Evolutionary conservation across 768 basidiomycete genomes (phyloP).

Genomic region (Trametes sanguinea): DNA sequence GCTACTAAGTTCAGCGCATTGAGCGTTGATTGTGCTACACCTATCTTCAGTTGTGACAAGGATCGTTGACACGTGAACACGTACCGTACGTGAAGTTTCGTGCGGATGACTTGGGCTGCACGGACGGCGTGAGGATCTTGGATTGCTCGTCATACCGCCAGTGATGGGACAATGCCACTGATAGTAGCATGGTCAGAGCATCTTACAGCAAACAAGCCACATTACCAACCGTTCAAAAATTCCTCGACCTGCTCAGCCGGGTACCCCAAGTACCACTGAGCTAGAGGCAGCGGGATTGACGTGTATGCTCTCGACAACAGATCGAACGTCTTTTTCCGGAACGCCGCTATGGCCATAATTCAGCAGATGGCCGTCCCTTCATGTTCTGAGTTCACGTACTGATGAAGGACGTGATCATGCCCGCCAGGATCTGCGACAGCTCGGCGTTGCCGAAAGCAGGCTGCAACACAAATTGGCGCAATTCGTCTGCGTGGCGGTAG

Average conservation of each 20-base stretch:
- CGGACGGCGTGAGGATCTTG: conserved; percentile 47
- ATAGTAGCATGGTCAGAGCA: not conserved
- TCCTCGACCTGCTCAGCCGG: conserved; percentile 33
- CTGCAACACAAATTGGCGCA: conserved; percentile 45
- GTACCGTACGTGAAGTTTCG: conserved; percentile 6
- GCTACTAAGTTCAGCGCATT: conserved; percentile 52
- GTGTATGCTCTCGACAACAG: conserved; percentile 67
- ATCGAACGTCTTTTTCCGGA: conserved; percentile 56
- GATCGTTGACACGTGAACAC: not conserved
- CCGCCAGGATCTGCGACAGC: conserved; percentile 46
- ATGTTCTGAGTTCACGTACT: conserved; percentile 40
- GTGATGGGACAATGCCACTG: conserved; percentile 44
- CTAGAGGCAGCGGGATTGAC: conserved; percentile 55
- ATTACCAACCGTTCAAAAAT: conserved; percentile 35
- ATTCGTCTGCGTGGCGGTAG: conserved; percentile 47
- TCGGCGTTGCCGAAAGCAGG: conserved; percentile 48
- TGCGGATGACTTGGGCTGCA: not conserved
- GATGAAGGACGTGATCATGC: conserved; percentile 51
- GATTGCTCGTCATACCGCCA: conserved; percentile 56
- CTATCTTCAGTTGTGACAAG: not conserved
- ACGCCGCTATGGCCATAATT: conserved; percentile 46
- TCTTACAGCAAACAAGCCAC: not conserved
- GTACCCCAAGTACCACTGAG: conserved; percentile 59
- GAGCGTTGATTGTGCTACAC: conserved; percentile 46
- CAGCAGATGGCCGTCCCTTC: not conserved